Percentiles rank a stretch among this genome's conserved stretches.
Evolutionary conservation across 805 yeast genomes (phyloP).

Genomic region (Starmerella davenportii): DNA sequence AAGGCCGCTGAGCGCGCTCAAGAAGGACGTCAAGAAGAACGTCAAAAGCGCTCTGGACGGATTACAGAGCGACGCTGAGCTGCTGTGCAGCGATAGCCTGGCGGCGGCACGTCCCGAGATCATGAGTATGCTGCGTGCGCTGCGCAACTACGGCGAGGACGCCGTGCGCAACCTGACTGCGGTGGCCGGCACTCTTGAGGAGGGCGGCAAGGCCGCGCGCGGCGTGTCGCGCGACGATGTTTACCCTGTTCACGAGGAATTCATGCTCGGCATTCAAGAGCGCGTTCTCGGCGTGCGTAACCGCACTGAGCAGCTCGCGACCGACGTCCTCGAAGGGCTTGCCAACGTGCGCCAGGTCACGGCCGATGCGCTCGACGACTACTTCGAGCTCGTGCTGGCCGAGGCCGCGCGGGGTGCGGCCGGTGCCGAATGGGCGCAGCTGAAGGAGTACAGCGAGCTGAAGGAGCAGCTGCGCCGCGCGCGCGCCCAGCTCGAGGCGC

Average conservation of each 20-base stretch:
- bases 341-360: slow-evolving; percentile 16
- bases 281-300: slow-evolving; percentile 16
- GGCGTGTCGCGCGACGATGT: slow-evolving; percentile 5
- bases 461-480: slow-evolving; percentile 12
- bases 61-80: slow-evolving; percentile 13
- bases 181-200: slow-evolving; percentile 13
- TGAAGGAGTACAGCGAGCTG: slow-evolving; percentile 13
- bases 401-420: slow-evolving; percentile 17
- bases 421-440: slow-evolving; percentile 16
- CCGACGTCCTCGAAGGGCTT: slow-evolving; percentile 10
- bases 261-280: slow-evolving; percentile 11
- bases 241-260: slow-evolving; percentile 14
- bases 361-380: slow-evolving; percentile 19
- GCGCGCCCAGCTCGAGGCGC: slow-evolving; percentile 12
- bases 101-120: slow-evolving; percentile 16
- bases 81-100: slow-evolving; percentile 1
- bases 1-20: slow-evolving; percentile 4
- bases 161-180: slow-evolving; percentile 9
- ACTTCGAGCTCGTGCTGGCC: slow-evolving; percentile 15
- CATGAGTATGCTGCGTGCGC: slow-evolving; percentile 13
- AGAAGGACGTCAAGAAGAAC: slow-evolving; percentile 9
- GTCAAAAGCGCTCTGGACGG: slow-evolving; percentile 7
- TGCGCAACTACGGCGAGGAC: slow-evolving; percentile 11
- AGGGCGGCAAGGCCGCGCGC: neutral
- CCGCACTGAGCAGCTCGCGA: slow-evolving; percentile 18